Conservation (phyloP, 2,329 filamentous ascomycete genomes). For the Macrophomina tecta region DNA sequence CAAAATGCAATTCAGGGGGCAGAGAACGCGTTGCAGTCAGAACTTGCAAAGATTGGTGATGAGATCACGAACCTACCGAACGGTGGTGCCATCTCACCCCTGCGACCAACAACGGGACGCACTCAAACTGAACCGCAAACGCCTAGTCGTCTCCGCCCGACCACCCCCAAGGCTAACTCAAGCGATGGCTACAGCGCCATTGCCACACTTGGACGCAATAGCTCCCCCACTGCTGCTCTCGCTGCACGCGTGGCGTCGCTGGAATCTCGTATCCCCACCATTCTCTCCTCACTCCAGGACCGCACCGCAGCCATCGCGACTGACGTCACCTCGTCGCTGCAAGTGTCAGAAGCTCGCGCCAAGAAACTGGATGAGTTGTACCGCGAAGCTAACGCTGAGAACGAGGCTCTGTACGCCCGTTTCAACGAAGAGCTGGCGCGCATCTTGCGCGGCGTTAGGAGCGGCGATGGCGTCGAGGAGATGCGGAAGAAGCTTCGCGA, state of each 20-base stretch:
- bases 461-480: slow-evolving; percentile 80
- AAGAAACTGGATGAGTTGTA: slow-evolving; percentile 87
- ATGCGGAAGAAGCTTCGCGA: slow-evolving; percentile 74
- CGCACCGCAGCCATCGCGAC: slow-evolving; percentile 61
- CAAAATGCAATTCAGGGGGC: slow-evolving; percentile 74
- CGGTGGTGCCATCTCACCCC: slow-evolving; percentile 2
- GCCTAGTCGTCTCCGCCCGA: slow-evolving; percentile 29
- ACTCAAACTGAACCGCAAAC: slow-evolving; percentile 21
- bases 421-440: slow-evolving; percentile 91
- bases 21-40: slow-evolving; percentile 68
- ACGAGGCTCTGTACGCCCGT: slow-evolving; percentile 87
- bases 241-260: slow-evolving; percentile 67
- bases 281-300: slow-evolving; percentile 32
- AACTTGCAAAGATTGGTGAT: slow-evolving; percentile 79
- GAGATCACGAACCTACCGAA: slow-evolving; percentile 67
- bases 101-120: slow-evolving; percentile 15
- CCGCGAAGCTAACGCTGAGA: slow-evolving; percentile 85
- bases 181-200: slow-evolving; percentile 26
- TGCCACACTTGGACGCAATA: slow-evolving; percentile 29
- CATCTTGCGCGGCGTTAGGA: slow-evolving; percentile 69
- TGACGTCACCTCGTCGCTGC: slow-evolving; percentile 74
- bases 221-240: slow-evolving; percentile 51
- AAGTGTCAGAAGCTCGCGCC: slow-evolving; percentile 77
- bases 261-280: slow-evolving; percentile 54
- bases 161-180: slow-evolving; percentile 23